A percentile compares a stretch with the other conserved stretches of the same genome.
phyloP scores from a whole-genome alignment of 352 stramenopile genomes.

The Thalassiosira mediterranea region DNA sequence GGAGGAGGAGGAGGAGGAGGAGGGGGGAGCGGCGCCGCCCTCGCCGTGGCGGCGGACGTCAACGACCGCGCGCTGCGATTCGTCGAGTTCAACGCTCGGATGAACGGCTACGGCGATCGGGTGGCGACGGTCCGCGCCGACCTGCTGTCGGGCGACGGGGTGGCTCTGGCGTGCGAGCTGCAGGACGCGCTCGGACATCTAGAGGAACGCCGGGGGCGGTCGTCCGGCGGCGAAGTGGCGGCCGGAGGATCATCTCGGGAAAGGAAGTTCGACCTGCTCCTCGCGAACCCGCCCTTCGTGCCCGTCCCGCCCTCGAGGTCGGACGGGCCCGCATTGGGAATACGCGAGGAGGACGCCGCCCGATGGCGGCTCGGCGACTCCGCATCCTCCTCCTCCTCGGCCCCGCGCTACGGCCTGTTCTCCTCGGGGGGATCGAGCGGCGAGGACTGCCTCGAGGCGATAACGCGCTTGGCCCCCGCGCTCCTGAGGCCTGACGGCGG shows the following conservation, averaged over 20 bases:
- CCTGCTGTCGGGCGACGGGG: slow-evolving; percentile 20
- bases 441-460: slow-evolving; percentile 59
- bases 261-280: slow-evolving; percentile 55
- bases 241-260: no score
- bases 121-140: slow-evolving; percentile 42
- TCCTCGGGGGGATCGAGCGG: slow-evolving; percentile 60
- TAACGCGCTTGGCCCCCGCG: slow-evolving; percentile 51
- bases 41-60: slow-evolving; percentile 64
- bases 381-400: no score
- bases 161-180: background rate
- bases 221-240: no score
- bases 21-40: no score
- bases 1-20: no score
- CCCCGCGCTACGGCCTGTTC: slow-evolving; percentile 64
- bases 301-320: slow-evolving; percentile 56
- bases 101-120: slow-evolving; percentile 55
- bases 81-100: slow-evolving; percentile 62
- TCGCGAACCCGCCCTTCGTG: slow-evolving; percentile 81
- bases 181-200: no score
- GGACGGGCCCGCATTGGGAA: slow-evolving; percentile 16
- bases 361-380: no score
- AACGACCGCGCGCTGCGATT: slow-evolving; percentile 71
- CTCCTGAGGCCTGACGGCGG: slow-evolving; percentile 39
- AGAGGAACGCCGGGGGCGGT: no score
- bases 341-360: slow-evolving; percentile 35